These are phyloP conservation scores for Taphrina betulina DNA, from an alignment of 1,139 yeast genomes.

Conservation along the genomic window DNA sequence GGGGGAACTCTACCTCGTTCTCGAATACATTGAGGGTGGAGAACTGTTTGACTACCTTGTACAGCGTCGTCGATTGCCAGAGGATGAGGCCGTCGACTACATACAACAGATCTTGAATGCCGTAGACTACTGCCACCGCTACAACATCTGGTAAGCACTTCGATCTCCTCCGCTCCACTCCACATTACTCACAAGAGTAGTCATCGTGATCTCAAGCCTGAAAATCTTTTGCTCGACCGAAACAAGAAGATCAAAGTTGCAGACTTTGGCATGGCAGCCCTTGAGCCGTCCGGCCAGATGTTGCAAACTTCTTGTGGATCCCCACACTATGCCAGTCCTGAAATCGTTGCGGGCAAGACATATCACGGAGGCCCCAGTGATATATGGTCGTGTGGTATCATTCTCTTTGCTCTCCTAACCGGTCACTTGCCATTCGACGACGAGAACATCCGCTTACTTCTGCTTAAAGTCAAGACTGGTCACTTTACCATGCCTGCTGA, in stretches of 20 bases:
- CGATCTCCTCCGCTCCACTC: no score
- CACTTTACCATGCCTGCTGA: constrained; percentile 78
- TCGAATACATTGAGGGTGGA: constrained; percentile 97
- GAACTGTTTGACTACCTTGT: constrained; percentile 90
- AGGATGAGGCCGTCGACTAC: constrained; percentile 82
- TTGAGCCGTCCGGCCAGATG: constrained; percentile 78
- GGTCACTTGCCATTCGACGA: constrained; percentile 97
- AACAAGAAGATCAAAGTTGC: constrained; percentile 91
- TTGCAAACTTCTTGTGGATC: constrained; percentile 96
- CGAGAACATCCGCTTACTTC: constrained; percentile 80
- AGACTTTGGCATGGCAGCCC: constrained; percentile 99
- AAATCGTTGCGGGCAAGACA: constrained; percentile 88
- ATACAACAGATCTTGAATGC: constrained; percentile 92
- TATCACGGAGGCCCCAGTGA: constrained; percentile 98
- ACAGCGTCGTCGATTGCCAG: constrained; percentile 83
- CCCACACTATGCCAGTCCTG: constrained; percentile 98
- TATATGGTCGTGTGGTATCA: constrained; percentile 98
- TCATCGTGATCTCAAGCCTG: constrained; percentile 95
- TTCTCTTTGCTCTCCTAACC: constrained; percentile 84
- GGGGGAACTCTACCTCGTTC: constrained; percentile 73
- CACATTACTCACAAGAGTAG: no score
- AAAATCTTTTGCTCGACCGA: constrained; percentile 81
- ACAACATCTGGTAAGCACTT: constrained; percentile 61
- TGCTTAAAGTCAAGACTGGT: constrained; percentile 89
- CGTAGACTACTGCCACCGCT: constrained; percentile 86